These are phyloP conservation scores for Plasmodium inui DNA, from an alignment of 169 alveolate species.

Conservation along the genomic window DNA sequence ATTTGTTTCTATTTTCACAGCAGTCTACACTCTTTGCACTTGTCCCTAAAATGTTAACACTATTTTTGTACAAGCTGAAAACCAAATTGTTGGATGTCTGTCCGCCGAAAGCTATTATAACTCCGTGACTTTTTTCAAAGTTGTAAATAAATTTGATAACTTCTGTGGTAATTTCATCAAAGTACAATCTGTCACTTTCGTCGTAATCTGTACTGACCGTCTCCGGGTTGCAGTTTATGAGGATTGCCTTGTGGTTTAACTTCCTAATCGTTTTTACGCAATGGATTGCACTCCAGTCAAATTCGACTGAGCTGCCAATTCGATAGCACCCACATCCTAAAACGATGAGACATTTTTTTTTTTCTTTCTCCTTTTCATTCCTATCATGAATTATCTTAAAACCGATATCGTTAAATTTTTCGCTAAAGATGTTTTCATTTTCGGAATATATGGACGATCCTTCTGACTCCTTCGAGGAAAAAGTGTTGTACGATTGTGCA, in stretches of 20 bases:
- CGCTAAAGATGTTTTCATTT: conserved; percentile 33
- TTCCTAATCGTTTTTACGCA: conserved; percentile 87
- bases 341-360: conserved; percentile 77
- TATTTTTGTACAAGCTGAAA: conserved; percentile 77
- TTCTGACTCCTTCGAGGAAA: conserved; percentile 25
- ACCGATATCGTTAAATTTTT: conserved; percentile 66
- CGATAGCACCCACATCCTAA: conserved; percentile 92
- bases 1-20: conserved; percentile 90
- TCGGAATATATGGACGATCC: conserved; percentile 23
- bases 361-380: conserved; percentile 36
- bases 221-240: conserved; percentile 93
- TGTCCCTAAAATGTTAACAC: conserved; percentile 88
- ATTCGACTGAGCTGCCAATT: conserved; percentile 90
- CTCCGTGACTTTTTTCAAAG: conserved; percentile 86
- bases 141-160: conserved; percentile 82
- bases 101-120: conserved; percentile 90
- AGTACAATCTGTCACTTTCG: conserved; percentile 89
- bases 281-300: conserved; percentile 92
- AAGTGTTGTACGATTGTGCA: neutral
- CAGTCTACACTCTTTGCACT: conserved; percentile 90
- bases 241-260: conserved; percentile 78
- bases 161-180: conserved; percentile 88
- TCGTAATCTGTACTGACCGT: conserved; percentile 93
- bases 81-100: conserved; percentile 92
- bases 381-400: conserved; percentile 69